These are phyloP conservation scores for Apocynum venetum DNA, from an alignment of 257 asterid genomes.

Conservation along the genomic window DNA sequence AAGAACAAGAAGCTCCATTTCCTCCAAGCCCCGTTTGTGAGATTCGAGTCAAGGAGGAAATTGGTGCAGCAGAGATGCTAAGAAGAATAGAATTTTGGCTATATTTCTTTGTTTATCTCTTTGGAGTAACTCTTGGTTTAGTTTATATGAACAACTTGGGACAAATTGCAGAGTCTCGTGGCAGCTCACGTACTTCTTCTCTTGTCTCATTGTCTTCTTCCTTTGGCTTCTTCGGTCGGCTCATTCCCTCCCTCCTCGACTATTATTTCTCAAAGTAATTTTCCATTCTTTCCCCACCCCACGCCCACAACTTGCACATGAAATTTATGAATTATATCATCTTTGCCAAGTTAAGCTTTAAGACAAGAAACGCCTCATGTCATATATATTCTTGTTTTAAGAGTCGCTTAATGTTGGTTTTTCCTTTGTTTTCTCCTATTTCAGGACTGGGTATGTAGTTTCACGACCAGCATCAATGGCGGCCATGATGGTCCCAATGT, in stretches of 20 bases:
- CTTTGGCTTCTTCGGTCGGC: constrained; percentile 70
- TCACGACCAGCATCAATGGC: constrained; percentile 65
- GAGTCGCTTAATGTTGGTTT: not conserved
- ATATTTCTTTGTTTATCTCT: constrained; percentile 55
- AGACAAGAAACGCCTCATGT: no score
- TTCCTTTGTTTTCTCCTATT: not conserved
- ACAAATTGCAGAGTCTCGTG: constrained; percentile 68
- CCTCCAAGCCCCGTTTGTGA: not conserved
- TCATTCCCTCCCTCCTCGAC: constrained; percentile 60
- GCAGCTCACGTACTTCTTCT: constrained; percentile 40
- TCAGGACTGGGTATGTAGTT: constrained; percentile 37
- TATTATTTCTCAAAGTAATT: constrained; percentile 43
- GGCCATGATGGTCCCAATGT: constrained; percentile 61
- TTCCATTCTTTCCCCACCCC: not conserved
- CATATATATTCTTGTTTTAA: no score
- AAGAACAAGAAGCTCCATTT: not conserved
- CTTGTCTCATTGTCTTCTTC: constrained; percentile 67
- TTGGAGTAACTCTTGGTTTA: constrained; percentile 71
- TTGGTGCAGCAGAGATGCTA: constrained; percentile 49
- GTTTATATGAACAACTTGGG: constrained; percentile 71
- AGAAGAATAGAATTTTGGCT: constrained; percentile 59
- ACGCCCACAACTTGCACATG: not conserved
- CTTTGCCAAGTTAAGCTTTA: no score
- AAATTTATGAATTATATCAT: no score
- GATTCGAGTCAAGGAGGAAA: constrained; percentile 32